Evolutionary conservation across 148 eudicot species (phyloP).

Genomic region (Fagopyrum esculentum): DNA sequence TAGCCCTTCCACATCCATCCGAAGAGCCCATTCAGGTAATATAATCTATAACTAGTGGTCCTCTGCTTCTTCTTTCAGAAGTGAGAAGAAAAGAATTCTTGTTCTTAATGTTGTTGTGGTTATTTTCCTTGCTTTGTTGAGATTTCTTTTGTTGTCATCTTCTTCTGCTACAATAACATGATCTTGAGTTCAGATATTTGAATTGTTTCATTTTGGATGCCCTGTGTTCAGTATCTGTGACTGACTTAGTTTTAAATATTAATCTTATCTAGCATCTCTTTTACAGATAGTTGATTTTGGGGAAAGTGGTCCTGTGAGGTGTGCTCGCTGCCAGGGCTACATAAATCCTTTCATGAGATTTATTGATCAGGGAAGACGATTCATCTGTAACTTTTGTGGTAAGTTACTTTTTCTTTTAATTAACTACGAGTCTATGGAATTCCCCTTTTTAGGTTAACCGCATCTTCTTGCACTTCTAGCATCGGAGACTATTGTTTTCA

Average conservation of each 20-base stretch:
- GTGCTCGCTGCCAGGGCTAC: slow-evolving; percentile 98
- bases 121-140: neutral
- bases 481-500: neutral
- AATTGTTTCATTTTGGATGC: neutral
- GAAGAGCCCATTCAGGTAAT: slow-evolving; percentile 67
- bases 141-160: neutral
- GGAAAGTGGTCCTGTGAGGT: slow-evolving; percentile 92
- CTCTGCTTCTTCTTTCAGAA: neutral
- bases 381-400: slow-evolving; percentile 95
- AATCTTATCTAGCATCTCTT: neutral
- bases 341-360: slow-evolving; percentile 96
- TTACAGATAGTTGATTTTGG: slow-evolving; percentile 84
- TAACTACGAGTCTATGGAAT: neutral
- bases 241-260: neutral
- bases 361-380: slow-evolving; percentile 87
- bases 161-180: neutral
- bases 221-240: neutral
- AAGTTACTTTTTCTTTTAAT: slow-evolving; percentile 18
- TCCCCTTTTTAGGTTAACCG: neutral
- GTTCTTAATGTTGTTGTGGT: neutral
- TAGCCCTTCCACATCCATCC: slow-evolving; percentile 89
- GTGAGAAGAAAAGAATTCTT: neutral
- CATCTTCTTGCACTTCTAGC: neutral
- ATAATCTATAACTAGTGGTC: neutral
- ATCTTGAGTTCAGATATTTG: neutral